phyloP scores from a whole-genome alignment of 371 early-diverging fungal genomes.

The Actinomortierella wolfii region DNA sequence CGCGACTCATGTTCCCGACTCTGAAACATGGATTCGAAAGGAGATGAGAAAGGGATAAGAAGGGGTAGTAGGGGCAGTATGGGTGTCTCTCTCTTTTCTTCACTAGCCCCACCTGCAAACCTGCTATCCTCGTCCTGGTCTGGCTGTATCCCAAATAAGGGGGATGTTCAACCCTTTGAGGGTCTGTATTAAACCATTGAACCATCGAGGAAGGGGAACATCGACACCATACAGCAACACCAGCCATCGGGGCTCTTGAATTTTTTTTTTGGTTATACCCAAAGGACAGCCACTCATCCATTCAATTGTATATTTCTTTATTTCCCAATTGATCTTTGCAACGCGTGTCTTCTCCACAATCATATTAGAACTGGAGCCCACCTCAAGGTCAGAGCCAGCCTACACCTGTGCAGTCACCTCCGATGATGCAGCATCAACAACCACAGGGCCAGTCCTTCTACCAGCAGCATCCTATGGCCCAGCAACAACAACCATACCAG shows the following conservation, averaged over 20 bases:
- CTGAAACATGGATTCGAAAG: neutral
- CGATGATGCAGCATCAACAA: constrained; percentile 3
- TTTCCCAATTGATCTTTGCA: constrained; percentile 1
- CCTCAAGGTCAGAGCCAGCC: constrained; percentile 19
- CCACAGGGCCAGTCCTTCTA: constrained; percentile 17
- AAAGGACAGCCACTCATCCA: too few species aligned
- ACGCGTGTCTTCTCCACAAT: neutral
- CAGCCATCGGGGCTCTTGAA: too few species aligned
- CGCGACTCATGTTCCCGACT: too few species aligned
- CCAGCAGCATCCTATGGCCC: constrained; percentile 44
- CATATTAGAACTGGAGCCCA: constrained; percentile 31
- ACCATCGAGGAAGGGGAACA: too few species aligned
- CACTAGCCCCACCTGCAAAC: too few species aligned
- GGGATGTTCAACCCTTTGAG: too few species aligned
- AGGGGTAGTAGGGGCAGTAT: neutral
- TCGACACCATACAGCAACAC: too few species aligned
- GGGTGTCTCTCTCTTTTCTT: too few species aligned
- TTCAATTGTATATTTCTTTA: neutral
- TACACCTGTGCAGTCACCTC: constrained; percentile 32
- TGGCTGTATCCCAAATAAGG: too few species aligned
- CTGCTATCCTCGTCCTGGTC: too few species aligned
- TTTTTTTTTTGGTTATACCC: too few species aligned
- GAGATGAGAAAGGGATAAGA: neutral
- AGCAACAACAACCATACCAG: constrained; percentile 16
- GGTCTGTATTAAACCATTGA: too few species aligned